Evolutionary conservation across 2,329 filamentous ascomycete species (phyloP).

Genomic region (Fusarium multiceps): DNA sequence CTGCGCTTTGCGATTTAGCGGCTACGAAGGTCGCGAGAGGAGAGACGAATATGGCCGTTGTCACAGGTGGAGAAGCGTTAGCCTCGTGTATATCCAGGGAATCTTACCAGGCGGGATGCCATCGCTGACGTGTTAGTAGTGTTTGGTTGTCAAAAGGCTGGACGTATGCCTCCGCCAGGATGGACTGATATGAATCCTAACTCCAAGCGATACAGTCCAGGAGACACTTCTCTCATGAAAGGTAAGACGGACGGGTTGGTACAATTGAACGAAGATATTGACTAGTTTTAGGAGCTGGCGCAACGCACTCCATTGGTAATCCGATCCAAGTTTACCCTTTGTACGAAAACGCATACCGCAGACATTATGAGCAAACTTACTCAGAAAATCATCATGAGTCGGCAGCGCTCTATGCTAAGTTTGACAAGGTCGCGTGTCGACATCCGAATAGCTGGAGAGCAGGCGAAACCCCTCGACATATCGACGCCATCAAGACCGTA

Average conservation of each 20-base stretch:
- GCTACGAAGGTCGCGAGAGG: constrained; percentile 66
- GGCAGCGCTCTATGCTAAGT: constrained; percentile 68
- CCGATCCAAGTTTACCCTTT: constrained; percentile 76
- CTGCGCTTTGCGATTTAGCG: constrained; percentile 71
- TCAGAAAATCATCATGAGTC: constrained; percentile 69
- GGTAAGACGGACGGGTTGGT: neutral
- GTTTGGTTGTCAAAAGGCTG: constrained; percentile 50
- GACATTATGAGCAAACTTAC: constrained; percentile 64
- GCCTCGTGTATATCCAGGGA: constrained; percentile 60
- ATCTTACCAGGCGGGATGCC: fast-evolving
- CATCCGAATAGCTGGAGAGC: constrained; percentile 69
- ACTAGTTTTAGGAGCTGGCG: constrained; percentile 60
- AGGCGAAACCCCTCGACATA: constrained; percentile 57
- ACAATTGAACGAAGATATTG: neutral
- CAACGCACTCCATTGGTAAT: constrained; percentile 67
- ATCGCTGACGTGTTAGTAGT: constrained; percentile 26
- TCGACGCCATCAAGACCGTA: constrained; percentile 64
- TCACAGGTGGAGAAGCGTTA: constrained; percentile 73
- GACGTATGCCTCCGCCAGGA: constrained; percentile 62
- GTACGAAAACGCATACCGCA: constrained; percentile 73
- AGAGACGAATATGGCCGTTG: constrained; percentile 65
- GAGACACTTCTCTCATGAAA: constrained; percentile 58
- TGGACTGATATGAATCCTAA: constrained; percentile 65
- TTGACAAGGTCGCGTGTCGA: constrained; percentile 65
- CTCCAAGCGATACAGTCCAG: constrained; percentile 57